phyloP scores from a whole-genome alignment of 345 rosid species.

The Acer negundo region DNA sequence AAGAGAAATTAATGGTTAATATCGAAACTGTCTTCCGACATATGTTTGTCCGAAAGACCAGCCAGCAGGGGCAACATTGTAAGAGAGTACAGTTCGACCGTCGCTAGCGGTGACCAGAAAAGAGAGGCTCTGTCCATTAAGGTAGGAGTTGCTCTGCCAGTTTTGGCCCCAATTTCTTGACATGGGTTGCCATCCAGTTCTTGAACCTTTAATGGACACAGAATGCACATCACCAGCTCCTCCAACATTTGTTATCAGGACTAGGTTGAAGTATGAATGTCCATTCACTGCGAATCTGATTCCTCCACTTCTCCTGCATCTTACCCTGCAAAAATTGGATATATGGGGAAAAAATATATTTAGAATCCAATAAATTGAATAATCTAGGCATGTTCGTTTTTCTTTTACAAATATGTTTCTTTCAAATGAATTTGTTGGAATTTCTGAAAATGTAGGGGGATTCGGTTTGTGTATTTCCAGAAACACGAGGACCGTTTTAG shows the following conservation, averaged over 20 bases:
- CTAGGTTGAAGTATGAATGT: constrained; percentile 78
- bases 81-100: constrained; percentile 59
- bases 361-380: too few species aligned
- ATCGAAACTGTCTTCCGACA: constrained; percentile 60
- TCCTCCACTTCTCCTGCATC: constrained; percentile 70
- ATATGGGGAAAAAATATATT: too few species aligned
- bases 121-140: constrained; percentile 72
- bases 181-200: constrained; percentile 66
- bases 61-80: constrained; percentile 60
- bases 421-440: too few species aligned
- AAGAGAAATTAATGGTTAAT: constrained; percentile 20
- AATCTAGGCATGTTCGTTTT: too few species aligned
- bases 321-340: constrained; percentile 39
- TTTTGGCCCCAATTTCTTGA: constrained; percentile 90
- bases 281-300: constrained; percentile 76
- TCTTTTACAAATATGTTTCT: too few species aligned
- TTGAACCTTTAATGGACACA: constrained; percentile 64
- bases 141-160: constrained; percentile 83
- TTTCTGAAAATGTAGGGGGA: too few species aligned
- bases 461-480: too few species aligned
- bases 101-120: constrained; percentile 66
- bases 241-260: constrained; percentile 69
- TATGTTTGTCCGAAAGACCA: constrained; percentile 87
- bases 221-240: constrained; percentile 75
- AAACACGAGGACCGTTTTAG: too few species aligned